Conservation (phyloP, 768 basidiomycete species). For the Lactarius deliciosus region DNA sequence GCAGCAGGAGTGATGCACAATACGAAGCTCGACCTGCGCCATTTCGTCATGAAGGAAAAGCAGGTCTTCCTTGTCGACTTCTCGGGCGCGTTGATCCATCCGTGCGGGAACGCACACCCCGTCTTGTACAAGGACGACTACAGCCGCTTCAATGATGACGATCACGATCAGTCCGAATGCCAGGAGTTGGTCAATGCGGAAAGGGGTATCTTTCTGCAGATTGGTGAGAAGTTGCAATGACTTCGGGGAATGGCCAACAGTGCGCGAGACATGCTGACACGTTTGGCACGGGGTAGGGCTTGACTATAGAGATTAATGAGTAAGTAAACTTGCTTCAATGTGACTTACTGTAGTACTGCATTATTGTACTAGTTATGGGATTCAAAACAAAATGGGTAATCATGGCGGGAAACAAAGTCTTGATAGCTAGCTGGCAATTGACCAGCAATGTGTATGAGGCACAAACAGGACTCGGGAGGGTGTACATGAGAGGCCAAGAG, state of each 20-base stretch:
- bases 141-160: not conserved
- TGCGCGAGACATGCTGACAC: not conserved
- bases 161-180: conserved; percentile 7
- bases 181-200: conserved; percentile 3
- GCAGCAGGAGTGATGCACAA: conserved; percentile 16
- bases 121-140: not conserved
- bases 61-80: conserved; percentile 19
- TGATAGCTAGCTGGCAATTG: no score
- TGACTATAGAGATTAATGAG: not conserved
- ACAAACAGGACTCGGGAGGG: no score
- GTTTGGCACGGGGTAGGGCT: not conserved
- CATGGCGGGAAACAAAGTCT: no score
- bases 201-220: not conserved
- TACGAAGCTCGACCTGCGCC: conserved; percentile 13
- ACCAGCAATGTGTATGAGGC: no score
- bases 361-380: no score
- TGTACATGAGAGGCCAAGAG: no score
- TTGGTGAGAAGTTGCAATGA: conserved; percentile 5
- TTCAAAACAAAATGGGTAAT: no score
- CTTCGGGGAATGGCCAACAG: not conserved
- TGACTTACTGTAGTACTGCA: no score
- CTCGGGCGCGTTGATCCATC: conserved; percentile 5
- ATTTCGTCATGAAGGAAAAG: conserved; percentile 23
- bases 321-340: not conserved
- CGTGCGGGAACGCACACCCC: conserved; percentile 10